A percentile compares a stretch with the other conserved stretches of the same genome.
Conservation (phyloP, 2,329 filamentous ascomycete genomes). For the Leptographium galeiforme region DNA sequence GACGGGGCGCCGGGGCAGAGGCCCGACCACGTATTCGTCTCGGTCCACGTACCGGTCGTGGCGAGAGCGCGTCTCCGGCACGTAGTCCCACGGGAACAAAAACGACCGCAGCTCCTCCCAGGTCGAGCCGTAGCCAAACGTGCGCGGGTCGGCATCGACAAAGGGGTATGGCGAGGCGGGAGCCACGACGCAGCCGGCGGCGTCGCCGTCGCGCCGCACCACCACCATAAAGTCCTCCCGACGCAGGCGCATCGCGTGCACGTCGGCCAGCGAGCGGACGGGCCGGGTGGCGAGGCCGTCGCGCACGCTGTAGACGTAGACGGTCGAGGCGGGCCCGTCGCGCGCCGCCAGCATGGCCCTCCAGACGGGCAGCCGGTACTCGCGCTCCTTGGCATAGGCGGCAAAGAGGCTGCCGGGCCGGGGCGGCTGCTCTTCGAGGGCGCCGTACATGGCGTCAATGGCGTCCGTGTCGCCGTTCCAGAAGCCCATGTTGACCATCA, state of each 20-base stretch:
- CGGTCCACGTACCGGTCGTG: constrained; percentile 10
- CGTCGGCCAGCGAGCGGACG: constrained; percentile 9
- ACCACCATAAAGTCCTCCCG: constrained; percentile 11
- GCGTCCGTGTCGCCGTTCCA: constrained; percentile 10
- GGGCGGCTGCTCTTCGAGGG: neutral
- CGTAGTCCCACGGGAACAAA: constrained; percentile 11
- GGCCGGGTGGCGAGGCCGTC: constrained; percentile 30
- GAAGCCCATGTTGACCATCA: constrained; percentile 14
- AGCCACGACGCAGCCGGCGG: neutral
- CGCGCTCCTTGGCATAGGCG: constrained; percentile 5
- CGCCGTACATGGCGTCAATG: constrained; percentile 7
- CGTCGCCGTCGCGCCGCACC: constrained; percentile 5
- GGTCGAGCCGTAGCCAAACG: constrained; percentile 9
- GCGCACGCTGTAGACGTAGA: constrained; percentile 45
- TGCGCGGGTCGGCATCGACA: constrained; percentile 8
- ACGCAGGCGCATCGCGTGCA: constrained; percentile 7
- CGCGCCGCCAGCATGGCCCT: constrained; percentile 8
- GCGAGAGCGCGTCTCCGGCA: constrained; percentile 6
- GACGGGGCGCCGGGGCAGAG: neutral
- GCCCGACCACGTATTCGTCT: constrained; percentile 11
- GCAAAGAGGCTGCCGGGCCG: constrained; percentile 3
- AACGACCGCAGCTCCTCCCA: constrained; percentile 11
- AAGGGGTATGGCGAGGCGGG: constrained; percentile 5
- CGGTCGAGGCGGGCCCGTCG: constrained; percentile 19
- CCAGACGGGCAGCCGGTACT: constrained; percentile 11